Base-by-base conservation (phyloP, 176 grass and related monocot genomes). In the Thinopyrum elongatum region DNA sequence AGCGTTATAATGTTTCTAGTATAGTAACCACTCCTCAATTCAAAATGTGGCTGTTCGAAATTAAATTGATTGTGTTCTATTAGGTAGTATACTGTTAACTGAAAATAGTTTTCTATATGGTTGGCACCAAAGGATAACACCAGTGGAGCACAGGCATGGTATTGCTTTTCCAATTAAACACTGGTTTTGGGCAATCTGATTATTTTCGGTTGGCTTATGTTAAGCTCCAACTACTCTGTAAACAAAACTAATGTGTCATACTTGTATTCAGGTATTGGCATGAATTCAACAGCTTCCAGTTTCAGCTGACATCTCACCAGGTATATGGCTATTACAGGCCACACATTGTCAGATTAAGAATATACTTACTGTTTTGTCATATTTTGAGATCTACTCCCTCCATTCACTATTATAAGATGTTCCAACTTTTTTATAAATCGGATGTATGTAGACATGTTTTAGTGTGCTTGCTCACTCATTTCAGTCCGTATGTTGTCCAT, bases 261-360 rank as follows among this genome's bases (percentile, higher is more conserved):
- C 83, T 67, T 82, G 80, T 13, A 84, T 91, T 69, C 86, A 96
- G 97, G 85, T 99, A 99, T 80, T 99, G 94, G 94, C 97, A 99
- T 85, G 94, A 94, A 82, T 99, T 96, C 90, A 99, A 99, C 85
- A 93, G 86, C 38, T 99, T 99, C 90, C 97, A 99, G 82, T 99
- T 99, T 84, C 94, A 99, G 72, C 78, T 96, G 74, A 87, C 89
- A 67, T 99, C 97, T 74, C 97, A 99, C 88, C 97, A 99, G 97
- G 97, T 99, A 89, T 98, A 85, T 41, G 10, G 35, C 70, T 86
- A 12, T 46, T 82, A 62, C 63, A 77, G 22, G 36, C 6, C 15
- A 51, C 67, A 42, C 31, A 29, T 27, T 47, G 8, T 86, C 27
- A 86, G 53, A 88, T 55, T 86, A 80, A 17, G 21, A 77, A 31